Evolutionary conservation across 1,284 basidiomycete species (phyloP).

Genomic region (Ustanciosporium gigantosporum): DNA sequence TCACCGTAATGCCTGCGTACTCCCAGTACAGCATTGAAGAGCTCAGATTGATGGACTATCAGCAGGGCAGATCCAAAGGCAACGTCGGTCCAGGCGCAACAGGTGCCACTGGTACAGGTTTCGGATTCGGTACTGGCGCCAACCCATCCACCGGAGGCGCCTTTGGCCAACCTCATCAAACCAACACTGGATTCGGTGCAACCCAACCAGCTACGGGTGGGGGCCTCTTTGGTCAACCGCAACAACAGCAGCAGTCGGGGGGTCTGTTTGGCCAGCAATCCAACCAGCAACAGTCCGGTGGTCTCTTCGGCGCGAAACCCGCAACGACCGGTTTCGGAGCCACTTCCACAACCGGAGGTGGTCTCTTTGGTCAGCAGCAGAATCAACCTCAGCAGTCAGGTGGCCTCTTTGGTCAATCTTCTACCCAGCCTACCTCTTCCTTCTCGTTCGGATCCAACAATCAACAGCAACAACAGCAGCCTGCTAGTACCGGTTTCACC

Average conservation of each 20-base stretch:
- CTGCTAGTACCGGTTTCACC: slow-evolving; percentile 41
- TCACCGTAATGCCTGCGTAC: slow-evolving; percentile 52
- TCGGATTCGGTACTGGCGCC: slow-evolving; percentile 37
- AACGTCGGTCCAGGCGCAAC: slow-evolving; percentile 40
- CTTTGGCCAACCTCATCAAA: slow-evolving; percentile 45
- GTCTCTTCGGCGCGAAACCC: slow-evolving; percentile 60
- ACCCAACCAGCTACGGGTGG: slow-evolving; percentile 14
- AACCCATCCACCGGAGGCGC: slow-evolving; percentile 14
- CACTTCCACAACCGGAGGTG: slow-evolving; percentile 39
- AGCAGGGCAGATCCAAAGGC: slow-evolving; percentile 47
- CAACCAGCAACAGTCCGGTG: slow-evolving; percentile 59
- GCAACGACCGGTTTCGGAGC: slow-evolving; percentile 41
- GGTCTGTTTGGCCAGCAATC: slow-evolving; percentile 60
- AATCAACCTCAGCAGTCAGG: slow-evolving; percentile 41
- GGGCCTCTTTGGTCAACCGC: slow-evolving; percentile 45
- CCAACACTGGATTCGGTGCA: slow-evolving; percentile 43
- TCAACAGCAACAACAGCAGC: slow-evolving; percentile 52
- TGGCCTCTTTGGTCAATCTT: slow-evolving; percentile 53
- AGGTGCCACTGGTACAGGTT: slow-evolving; percentile 26
- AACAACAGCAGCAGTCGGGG: slow-evolving; percentile 42
- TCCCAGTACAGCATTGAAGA: slow-evolving; percentile 46
- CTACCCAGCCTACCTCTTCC: slow-evolving; percentile 34
- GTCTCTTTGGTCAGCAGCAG: slow-evolving; percentile 56
- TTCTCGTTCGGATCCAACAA: slow-evolving; percentile 44
- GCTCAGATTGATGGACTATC: slow-evolving; percentile 52